phyloP scores from a whole-genome alignment of 202 grass and related monocot genomes.

The Panicum hallii region DNA sequence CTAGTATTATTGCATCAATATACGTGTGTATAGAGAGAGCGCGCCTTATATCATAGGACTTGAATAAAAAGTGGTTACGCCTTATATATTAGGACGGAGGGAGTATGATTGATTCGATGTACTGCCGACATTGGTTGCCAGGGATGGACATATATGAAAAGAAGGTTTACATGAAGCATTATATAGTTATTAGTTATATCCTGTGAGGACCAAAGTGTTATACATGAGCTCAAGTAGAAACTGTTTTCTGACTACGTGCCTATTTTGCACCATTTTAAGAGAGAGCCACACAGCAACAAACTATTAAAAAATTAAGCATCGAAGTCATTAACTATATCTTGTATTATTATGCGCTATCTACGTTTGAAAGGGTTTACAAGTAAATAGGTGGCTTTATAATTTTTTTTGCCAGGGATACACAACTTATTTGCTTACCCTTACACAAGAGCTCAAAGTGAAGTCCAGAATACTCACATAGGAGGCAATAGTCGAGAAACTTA shows the following conservation, averaged over 20 bases:
- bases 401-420: neutral
- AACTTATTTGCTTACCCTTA: neutral
- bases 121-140: neutral
- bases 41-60: too few relatives aligned
- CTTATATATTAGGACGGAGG: too few relatives aligned
- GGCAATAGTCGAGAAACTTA: neutral
- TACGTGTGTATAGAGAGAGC: too few relatives aligned
- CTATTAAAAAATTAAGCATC: neutral
- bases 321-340: too few relatives aligned
- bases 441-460: neutral
- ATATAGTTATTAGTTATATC: neutral
- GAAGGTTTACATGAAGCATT: conserved; percentile 4
- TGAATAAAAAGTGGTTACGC: too few relatives aligned
- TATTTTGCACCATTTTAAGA: neutral
- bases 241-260: neutral
- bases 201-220: neutral
- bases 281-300: neutral
- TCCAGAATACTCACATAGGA: conserved; percentile 27
- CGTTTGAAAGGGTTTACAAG: neutral
- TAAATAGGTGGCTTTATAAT: neutral
- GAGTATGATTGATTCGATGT: neutral
- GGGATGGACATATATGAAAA: too few relatives aligned
- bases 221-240: neutral
- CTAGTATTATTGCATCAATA: too few relatives aligned
- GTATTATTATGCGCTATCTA: neutral